Base-by-base conservation (phyloP, 768 basidiomycete genomes). In the Roridomyces roridus region DNA sequence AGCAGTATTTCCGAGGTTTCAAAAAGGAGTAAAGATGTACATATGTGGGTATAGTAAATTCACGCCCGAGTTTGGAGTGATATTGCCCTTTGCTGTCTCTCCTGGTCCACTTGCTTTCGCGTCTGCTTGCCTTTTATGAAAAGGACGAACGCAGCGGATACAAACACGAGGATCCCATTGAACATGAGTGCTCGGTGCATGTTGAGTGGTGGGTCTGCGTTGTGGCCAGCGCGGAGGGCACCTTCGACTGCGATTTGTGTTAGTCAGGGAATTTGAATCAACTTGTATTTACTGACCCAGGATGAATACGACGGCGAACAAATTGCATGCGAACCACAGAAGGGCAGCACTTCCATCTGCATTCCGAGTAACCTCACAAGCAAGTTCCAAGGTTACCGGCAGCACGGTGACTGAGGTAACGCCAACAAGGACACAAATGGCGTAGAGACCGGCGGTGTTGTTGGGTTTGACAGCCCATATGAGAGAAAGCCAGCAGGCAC, bases 1-100 rank as follows among this genome's bases (percentile, higher is more conserved):
- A 89, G 61, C 92, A 94, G 67, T 96, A 93, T 69, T 94, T 94
- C 60, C 85, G 87, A 50, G 88, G 91, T 0, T 95, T 96, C 71
- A 88, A 79, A 60, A 84, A 80, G 54, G 68, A 69, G 25, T 45
- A 25, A 46, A 49, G 2, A 42, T 44, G 21, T 40, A 54, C 21
- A 34, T 39, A 5, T 7, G 29, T n/a, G 26, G 25, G 45, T n/a
- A 57, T 11, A n/a, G 42, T 49, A 23, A 57, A 35, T 52, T 21
- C 12, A 21, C 39, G 50, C 17, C 9, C 44, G 57, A 37, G 43
- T 10, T 55, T 47, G 68, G 63, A 48, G 21, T 40, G 47, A 42
- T 43, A 50, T 55, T 9, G 54, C 28, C 37, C 29, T 60, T 37
- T 60, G 56, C 39, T 65, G 37, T 64, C 80, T 88, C 60, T 78